These are phyloP conservation scores for Sphaerulina vaccinii DNA, from an alignment of 2,329 filamentous ascomycete genomes.

Conservation along the genomic window DNA sequence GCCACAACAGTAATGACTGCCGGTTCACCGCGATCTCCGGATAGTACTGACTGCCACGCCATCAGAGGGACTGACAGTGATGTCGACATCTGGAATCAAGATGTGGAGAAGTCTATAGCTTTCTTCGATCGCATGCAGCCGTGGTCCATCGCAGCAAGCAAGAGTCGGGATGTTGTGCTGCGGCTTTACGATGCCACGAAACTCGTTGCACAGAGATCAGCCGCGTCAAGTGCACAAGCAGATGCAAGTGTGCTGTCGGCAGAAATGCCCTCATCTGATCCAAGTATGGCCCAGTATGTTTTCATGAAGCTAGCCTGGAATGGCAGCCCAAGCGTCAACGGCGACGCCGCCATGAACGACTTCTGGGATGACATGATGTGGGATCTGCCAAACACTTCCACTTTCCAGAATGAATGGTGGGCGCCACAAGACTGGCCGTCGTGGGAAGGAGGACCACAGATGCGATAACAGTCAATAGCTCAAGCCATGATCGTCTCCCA, in stretches of 20 bases:
- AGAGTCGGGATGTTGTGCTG: constrained; percentile 44
- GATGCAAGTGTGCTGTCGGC: not conserved
- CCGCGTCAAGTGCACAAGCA: not conserved
- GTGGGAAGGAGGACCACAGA: constrained; percentile 12
- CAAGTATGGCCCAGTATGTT: constrained; percentile 1
- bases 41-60: constrained; percentile 30
- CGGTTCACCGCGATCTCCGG: constrained; percentile 55
- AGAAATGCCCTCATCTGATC: not conserved
- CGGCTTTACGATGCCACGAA: constrained; percentile 43
- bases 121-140: constrained; percentile 46
- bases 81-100: constrained; percentile 42
- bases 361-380: constrained; percentile 32
- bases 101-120: constrained; percentile 43
- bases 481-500: constrained; percentile 58
- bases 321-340: constrained; percentile 12
- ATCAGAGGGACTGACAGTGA: constrained; percentile 32
- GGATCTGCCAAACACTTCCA: constrained; percentile 21
- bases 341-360: constrained; percentile 18
- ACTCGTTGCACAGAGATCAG: constrained; percentile 26
- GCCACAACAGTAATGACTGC: constrained; percentile 3
- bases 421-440: constrained; percentile 20
- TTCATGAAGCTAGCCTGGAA: constrained; percentile 7
- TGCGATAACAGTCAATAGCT: constrained; percentile 5
- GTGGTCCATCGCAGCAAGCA: constrained; percentile 48
- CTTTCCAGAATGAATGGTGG: constrained; percentile 21